phyloP scores from a whole-genome alignment of 1,139 yeast genomes.

The Nakaseomyces nivariensis region DNA sequence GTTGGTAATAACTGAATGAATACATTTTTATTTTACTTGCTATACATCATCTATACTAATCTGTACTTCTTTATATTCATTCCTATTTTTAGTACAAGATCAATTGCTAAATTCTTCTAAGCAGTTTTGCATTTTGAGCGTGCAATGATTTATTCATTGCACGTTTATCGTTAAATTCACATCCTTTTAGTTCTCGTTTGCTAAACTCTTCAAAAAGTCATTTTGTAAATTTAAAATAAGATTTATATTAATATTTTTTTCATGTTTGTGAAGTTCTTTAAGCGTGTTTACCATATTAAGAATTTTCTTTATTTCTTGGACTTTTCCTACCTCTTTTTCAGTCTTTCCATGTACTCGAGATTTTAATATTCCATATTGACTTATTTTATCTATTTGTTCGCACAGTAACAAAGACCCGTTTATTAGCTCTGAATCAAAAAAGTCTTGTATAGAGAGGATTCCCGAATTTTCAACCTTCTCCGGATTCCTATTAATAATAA shows the following conservation, averaged over 20 bases:
- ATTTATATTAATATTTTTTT: constrained; percentile 6
- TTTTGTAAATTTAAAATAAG: constrained; percentile 17
- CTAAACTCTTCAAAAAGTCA: constrained; percentile 12
- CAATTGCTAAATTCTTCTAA: too few relatives aligned
- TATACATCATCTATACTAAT: background rate
- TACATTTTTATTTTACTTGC: background rate
- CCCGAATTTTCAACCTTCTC: background rate
- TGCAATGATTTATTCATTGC: too few relatives aligned
- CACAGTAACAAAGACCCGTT: background rate
- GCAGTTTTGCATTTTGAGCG: too few relatives aligned
- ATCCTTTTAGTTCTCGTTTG: background rate
- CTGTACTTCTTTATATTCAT: background rate
- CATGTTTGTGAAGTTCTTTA: constrained; percentile 7
- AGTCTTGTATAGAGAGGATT: background rate
- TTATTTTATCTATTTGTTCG: background rate
- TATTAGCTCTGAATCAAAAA: background rate
- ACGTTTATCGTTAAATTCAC: too few relatives aligned
- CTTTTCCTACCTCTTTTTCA: constrained; percentile 1
- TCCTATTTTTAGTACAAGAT: background rate
- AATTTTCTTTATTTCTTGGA: constrained; percentile 17
- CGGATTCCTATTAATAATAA: too few relatives aligned
- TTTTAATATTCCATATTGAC: constrained; percentile 1
- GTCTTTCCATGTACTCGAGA: constrained; percentile 1
- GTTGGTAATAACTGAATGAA: background rate
- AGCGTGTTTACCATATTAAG: constrained; percentile 18